phyloP scores from a whole-genome alignment of 352 stramenopile genomes.

The Phytophthora brassicae region DNA sequence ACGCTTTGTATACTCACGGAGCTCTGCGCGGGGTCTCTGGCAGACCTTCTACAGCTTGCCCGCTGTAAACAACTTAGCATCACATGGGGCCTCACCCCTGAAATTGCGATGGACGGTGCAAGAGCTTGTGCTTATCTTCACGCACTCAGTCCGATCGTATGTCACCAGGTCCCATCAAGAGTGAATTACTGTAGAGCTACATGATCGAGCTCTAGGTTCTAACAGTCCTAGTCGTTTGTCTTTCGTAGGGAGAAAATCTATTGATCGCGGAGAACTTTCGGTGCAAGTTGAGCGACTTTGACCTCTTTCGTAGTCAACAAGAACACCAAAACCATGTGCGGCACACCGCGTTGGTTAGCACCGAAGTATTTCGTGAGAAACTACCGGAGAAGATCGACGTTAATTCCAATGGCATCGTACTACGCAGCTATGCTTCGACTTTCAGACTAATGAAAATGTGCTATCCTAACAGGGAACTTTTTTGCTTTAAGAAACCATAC shows the following conservation, averaged over 20 bases:
- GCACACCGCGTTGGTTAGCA: conserved; percentile 75
- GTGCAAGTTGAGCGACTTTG: conserved; percentile 81
- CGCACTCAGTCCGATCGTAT: conserved; percentile 53
- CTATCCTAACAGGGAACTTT: conserved; percentile 53
- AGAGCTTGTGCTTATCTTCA: conserved; percentile 70
- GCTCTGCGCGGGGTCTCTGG: conserved; percentile 67
- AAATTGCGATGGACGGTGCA: conserved; percentile 70
- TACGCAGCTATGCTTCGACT: conserved; percentile 32
- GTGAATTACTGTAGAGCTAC: conserved; percentile 9
- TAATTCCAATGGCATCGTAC: conserved; percentile 82
- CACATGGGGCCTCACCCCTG: conserved; percentile 72
- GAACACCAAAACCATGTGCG: conserved; percentile 76
- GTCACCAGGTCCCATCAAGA: conserved; percentile 80
- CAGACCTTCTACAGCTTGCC: conserved; percentile 68
- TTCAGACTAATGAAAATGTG: neutral
- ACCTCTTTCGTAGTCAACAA: conserved; percentile 66
- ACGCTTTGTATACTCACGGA: conserved; percentile 79
- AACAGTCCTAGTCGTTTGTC: neutral
- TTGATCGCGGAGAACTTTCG: conserved; percentile 69
- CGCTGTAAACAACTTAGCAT: conserved; percentile 67
- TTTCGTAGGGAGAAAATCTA: conserved; percentile 63
- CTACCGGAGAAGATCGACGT: conserved; percentile 86
- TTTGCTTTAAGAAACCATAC: conserved; percentile 85
- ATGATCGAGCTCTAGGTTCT: neutral
- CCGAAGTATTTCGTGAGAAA: conserved; percentile 83